A percentile compares a stretch with the other conserved stretches of the same genome.
These are phyloP conservation scores for Dispira simplex DNA, from an alignment of 192 early-diverging fungal species.

Conservation along the genomic window DNA sequence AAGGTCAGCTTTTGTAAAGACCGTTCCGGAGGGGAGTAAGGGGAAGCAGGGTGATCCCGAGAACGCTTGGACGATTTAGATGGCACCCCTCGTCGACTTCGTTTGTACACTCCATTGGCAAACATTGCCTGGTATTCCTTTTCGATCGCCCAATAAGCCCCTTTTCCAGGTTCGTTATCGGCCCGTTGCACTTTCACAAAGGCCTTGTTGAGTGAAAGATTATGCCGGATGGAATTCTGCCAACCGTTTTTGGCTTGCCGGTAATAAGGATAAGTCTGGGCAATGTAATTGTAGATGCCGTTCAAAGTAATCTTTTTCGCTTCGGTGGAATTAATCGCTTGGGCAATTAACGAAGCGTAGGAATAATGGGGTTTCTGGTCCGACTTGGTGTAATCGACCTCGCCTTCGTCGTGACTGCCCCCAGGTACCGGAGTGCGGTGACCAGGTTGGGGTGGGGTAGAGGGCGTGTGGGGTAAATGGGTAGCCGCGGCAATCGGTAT, in stretches of 20 bases:
- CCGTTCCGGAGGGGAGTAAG: slow-evolving; percentile 6
- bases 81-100: slow-evolving; percentile 29
- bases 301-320: slow-evolving; percentile 63
- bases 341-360: slow-evolving; percentile 77
- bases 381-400: not conserved
- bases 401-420: slow-evolving; percentile 1
- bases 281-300: slow-evolving; percentile 80
- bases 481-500: not conserved
- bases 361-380: slow-evolving; percentile 57
- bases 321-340: slow-evolving; percentile 69
- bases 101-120: slow-evolving; percentile 53
- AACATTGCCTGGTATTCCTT: slow-evolving; percentile 47
- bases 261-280: slow-evolving; percentile 75
- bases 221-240: slow-evolving; percentile 97
- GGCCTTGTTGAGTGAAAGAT: slow-evolving; percentile 86
- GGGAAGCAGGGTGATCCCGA: not conserved
- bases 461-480: not conserved
- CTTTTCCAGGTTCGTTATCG: slow-evolving; percentile 79
- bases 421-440: not conserved
- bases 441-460: slow-evolving; percentile 3
- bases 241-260: slow-evolving; percentile 72
- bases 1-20: slow-evolving; percentile 5
- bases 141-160: slow-evolving; percentile 90
- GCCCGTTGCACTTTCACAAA: slow-evolving; percentile 83
- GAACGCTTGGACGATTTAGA: slow-evolving; percentile 14